Base-by-base conservation (phyloP, 2,329 filamentous ascomycete genomes). In the Fusarium sp. region DNA sequence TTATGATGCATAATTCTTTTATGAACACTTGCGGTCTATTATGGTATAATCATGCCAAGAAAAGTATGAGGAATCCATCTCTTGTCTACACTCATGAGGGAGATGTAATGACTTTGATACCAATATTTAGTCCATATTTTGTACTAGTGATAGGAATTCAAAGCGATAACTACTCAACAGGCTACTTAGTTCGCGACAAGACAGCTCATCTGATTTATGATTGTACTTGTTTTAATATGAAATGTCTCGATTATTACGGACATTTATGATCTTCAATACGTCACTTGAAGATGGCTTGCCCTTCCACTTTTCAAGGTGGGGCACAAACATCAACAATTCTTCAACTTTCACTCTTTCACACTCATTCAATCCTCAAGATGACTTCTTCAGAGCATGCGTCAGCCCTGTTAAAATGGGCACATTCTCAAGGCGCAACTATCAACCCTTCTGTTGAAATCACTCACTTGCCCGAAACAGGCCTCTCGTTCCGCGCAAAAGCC, bases 361-460 rank as follows among this genome's bases (percentile, higher is more conserved):
- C 19, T 54, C 44, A 42, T 23, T 53, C 25, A 52, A 21, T 25
- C 21, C 38, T 25, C n/a, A 30, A 33, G 50, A 78, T 77, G 73
- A 35, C 54, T 25, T 32, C 63, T 28, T 50, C 72, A 12, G 67
- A 75, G 38, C 69, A 59, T 67, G 79, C 81, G 44, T 53, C 71
- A 9, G 70, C 72, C 32, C 85, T 91, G 9, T 69, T 86, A n/a
- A 65, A 77, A 9, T 91, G 89, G 89, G 85, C 85, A 9, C 76
- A 73, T 30, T 74, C 78, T 2, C 81, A 86, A 64, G 86, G 87
- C 11, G 88, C 86, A 18, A 66, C 66, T 9, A 81, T 91, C 32
- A 86, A 91, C 72, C 83, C 85, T 1, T 80, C 82, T 0, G 82
- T 91, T 32, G 85, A 90, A 66, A 81, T 92, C 54, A 88, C 87